phyloP scores from a whole-genome alignment of 495 filamentous ascomycete species.

The Penicillium subrubescens region DNA sequence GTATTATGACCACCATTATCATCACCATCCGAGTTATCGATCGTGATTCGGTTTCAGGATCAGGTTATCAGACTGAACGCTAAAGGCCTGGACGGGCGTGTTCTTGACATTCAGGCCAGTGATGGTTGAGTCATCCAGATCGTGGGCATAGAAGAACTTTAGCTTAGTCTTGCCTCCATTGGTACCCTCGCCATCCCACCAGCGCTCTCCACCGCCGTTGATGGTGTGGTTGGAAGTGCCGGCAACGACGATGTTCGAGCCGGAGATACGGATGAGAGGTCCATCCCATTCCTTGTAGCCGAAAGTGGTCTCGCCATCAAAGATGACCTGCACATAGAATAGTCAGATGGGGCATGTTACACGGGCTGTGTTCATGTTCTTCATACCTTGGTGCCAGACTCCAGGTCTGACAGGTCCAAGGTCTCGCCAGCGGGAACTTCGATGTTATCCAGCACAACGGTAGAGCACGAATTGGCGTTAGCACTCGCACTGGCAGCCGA shows the following conservation, averaged over 20 bases:
- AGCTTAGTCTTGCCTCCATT: not conserved
- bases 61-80: constrained; percentile 55
- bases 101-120: constrained; percentile 52
- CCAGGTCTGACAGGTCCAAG: not conserved
- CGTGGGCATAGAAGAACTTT: not conserved
- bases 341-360: not conserved
- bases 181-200: not conserved
- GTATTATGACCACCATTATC: constrained; percentile 60
- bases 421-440: not conserved
- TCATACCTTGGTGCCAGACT: not conserved
- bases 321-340: not conserved
- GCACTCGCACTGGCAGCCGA: not conserved
- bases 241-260: not conserved
- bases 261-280: not conserved
- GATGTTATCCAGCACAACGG: not conserved
- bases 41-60: constrained; percentile 11
- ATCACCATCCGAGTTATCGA: constrained; percentile 65
- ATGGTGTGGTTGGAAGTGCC: not conserved
- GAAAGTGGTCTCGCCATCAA: not conserved
- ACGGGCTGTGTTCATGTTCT: not conserved
- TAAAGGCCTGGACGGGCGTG: constrained; percentile 64
- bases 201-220: not conserved
- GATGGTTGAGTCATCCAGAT: constrained; percentile 44
- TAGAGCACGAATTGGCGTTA: not conserved
- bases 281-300: not conserved